These are phyloP conservation scores for Boletus insuetus DNA, from an alignment of 768 basidiomycete species.

Conservation along the genomic window DNA sequence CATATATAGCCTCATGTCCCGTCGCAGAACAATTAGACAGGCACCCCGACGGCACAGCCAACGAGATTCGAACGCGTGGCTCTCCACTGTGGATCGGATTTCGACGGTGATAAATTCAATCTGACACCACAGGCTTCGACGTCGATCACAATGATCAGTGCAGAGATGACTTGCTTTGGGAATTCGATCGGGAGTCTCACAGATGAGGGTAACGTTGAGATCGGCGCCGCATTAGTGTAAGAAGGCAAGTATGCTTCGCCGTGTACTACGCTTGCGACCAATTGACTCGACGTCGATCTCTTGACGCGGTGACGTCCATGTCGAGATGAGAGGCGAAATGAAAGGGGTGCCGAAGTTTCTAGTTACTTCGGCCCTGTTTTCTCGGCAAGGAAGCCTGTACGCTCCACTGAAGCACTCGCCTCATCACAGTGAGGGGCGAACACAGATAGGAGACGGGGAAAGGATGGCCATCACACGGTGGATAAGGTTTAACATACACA, in stretches of 20 bases:
- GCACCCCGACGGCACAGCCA: conserved; percentile 21
- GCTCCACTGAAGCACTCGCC: neutral
- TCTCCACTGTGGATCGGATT: conserved; percentile 9
- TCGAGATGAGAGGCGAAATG: conserved; percentile 11
- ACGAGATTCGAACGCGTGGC: conserved; percentile 20
- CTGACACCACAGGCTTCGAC: conserved; percentile 14
- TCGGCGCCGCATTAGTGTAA: conserved; percentile 7
- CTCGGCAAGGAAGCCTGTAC: neutral
- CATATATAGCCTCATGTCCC: conserved; percentile 11
- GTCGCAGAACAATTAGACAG: conserved; percentile 15
- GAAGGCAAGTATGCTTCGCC: neutral
- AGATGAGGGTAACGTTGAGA: conserved; percentile 11
- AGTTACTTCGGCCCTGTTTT: neutral
- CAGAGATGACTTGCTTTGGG: conserved; percentile 20
- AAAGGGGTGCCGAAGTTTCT: neutral
- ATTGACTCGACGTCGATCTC: conserved; percentile 16
- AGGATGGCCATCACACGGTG: neutral
- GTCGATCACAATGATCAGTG: conserved; percentile 23
- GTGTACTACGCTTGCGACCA: conserved; percentile 2
- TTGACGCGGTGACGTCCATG: conserved; percentile 2
- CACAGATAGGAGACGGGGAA: neutral
- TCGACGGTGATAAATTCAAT: conserved; percentile 16
- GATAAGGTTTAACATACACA: conserved; percentile 24
- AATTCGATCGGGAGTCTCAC: conserved; percentile 11
- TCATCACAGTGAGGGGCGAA: neutral